Percentiles rank a stretch among this genome's conserved stretches.
Evolutionary conservation across 2,329 filamentous ascomycete genomes (phyloP).

Genomic region (Neopestalotiopsis sp.): DNA sequence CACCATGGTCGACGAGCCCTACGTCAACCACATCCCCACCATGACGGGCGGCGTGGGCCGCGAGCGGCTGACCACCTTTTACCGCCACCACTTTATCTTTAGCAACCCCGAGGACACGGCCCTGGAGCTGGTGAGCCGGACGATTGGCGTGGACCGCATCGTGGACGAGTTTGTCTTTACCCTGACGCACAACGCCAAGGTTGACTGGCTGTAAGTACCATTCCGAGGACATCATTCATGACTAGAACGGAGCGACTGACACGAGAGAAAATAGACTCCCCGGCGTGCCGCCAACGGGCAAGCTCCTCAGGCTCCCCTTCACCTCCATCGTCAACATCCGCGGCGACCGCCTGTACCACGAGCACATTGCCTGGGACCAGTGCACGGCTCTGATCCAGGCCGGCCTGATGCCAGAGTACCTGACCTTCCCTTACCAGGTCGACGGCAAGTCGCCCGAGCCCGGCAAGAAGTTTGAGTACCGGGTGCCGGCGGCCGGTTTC

Average conservation of each 20-base stretch:
- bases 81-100: slow-evolving; percentile 76
- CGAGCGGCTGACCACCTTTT: slow-evolving; percentile 67
- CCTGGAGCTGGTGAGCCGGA: slow-evolving; percentile 73
- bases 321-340: slow-evolving; percentile 70
- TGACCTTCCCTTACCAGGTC: slow-evolving; percentile 64
- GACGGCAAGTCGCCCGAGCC: slow-evolving; percentile 39
- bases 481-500: slow-evolving; percentile 62
- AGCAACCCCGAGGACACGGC: slow-evolving; percentile 71
- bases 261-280: slow-evolving; percentile 36
- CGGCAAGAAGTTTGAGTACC: slow-evolving; percentile 54
- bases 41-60: slow-evolving; percentile 74
- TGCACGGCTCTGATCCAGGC: slow-evolving; percentile 65
- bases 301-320: slow-evolving; percentile 63
- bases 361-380: slow-evolving; percentile 76
- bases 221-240: too few species aligned
- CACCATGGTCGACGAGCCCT: slow-evolving; percentile 82
- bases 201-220: slow-evolving; percentile 70
- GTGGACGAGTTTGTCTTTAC: slow-evolving; percentile 73
- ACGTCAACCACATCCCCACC: slow-evolving; percentile 79
- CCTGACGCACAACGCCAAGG: slow-evolving; percentile 65
- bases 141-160: slow-evolving; percentile 72
- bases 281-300: slow-evolving; percentile 62
- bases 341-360: slow-evolving; percentile 71
- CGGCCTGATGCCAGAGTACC: slow-evolving; percentile 67
- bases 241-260: slow-evolving; percentile 40